Evolutionary conservation across 2,329 filamentous ascomycete genomes (phyloP).

Genomic region (Cercospora nicotianae): DNA sequence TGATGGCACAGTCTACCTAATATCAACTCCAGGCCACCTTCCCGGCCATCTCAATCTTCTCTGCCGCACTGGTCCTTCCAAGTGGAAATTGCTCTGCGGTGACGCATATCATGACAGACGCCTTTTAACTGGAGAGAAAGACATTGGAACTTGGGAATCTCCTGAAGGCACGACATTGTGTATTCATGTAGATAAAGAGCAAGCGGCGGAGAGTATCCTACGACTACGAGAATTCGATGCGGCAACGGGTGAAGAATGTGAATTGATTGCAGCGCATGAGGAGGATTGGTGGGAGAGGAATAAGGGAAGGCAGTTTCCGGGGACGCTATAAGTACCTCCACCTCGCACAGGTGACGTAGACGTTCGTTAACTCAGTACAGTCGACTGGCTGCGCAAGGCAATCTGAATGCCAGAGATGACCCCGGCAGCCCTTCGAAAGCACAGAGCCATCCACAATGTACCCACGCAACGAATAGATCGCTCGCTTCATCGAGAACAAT

Average conservation of each 20-base stretch:
- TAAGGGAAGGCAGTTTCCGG: conserved; percentile 28
- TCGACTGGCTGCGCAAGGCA: too few species aligned
- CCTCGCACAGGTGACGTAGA: too few species aligned
- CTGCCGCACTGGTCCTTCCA: conserved; percentile 39
- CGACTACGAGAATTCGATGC: conserved; percentile 43
- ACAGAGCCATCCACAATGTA: too few species aligned
- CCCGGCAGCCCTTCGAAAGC: too few species aligned
- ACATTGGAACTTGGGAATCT: conserved; percentile 54
- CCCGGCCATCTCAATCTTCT: conserved; percentile 55
- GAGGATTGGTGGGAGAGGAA: conserved; percentile 47
- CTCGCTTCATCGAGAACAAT: too few species aligned
- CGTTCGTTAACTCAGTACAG: too few species aligned
- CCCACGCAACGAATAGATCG: too few species aligned
- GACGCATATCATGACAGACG: conserved; percentile 57
- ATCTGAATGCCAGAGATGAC: too few species aligned
- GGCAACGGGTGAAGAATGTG: conserved; percentile 43
- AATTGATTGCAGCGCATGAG: conserved; percentile 56
- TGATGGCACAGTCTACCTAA: conserved; percentile 50
- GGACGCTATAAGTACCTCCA: conserved; percentile 27
- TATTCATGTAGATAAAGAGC: conserved; percentile 52
- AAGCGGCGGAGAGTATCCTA: conserved; percentile 47
- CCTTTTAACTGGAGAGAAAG: conserved; percentile 54
- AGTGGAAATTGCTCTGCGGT: conserved; percentile 54
- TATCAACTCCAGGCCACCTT: conserved; percentile 55
- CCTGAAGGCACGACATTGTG: conserved; percentile 48